Conservation (phyloP, 257 asterid species). For the Solanum tarapatanum region DNA sequence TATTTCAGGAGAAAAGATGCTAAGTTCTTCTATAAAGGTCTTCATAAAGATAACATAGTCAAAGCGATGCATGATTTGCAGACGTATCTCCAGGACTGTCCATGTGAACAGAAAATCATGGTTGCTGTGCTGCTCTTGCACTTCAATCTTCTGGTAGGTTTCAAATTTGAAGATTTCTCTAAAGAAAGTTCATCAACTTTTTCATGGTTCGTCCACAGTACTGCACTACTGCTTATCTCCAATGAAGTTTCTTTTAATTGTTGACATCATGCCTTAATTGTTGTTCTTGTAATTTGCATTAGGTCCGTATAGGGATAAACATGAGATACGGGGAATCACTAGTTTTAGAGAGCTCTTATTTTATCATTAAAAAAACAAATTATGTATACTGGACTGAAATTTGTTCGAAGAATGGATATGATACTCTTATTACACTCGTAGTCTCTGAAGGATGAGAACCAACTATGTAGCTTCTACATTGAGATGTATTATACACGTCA, state of each 20-base stretch:
- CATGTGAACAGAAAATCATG: slow-evolving; percentile 34
- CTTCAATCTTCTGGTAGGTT: slow-evolving; percentile 58
- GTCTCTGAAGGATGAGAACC: too few relatives aligned
- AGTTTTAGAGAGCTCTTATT: background rate
- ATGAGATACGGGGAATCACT: background rate
- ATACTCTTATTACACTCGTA: too few relatives aligned
- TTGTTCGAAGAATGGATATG: background rate
- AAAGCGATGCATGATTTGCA: slow-evolving; percentile 34
- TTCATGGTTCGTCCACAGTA: background rate
- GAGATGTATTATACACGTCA: too few relatives aligned
- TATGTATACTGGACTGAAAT: background rate
- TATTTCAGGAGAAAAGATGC: slow-evolving; percentile 49
- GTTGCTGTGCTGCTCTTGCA: slow-evolving; percentile 54
- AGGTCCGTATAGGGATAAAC: background rate
- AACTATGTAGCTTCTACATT: too few relatives aligned
- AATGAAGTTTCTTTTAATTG: background rate
- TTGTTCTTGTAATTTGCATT: background rate
- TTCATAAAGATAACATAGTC: slow-evolving; percentile 28
- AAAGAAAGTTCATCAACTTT: background rate
- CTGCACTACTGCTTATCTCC: background rate
- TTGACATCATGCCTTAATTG: background rate
- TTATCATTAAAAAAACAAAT: background rate
- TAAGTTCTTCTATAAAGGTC: slow-evolving; percentile 29
- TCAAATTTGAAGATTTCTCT: background rate
- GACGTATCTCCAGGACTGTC: slow-evolving; percentile 34